phyloP scores from a whole-genome alignment of 1,139 yeast species.

The Zygoascus meyerae region DNA sequence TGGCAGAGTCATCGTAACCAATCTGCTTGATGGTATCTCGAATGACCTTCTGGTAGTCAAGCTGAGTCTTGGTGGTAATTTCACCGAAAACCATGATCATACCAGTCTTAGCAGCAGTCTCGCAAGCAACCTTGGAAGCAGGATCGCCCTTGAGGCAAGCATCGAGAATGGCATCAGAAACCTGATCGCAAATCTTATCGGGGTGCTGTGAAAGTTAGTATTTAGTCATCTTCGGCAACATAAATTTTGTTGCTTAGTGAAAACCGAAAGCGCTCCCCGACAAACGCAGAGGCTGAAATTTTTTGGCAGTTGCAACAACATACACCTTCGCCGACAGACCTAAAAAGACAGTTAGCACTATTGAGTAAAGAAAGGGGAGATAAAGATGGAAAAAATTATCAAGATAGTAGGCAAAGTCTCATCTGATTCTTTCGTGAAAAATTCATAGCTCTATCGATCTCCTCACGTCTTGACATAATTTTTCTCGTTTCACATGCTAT shows the following conservation, averaged over 20 bases:
- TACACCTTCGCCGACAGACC: slow-evolving; percentile 18
- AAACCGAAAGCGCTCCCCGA: neutral
- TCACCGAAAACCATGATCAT: slow-evolving; percentile 79
- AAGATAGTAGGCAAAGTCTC: neutral
- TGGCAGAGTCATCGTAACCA: slow-evolving; percentile 93
- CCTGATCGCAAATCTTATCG: slow-evolving; percentile 99
- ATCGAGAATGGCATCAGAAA: slow-evolving; percentile 95
- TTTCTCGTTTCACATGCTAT: slow-evolving; percentile 7
- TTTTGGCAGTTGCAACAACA: slow-evolving; percentile 6
- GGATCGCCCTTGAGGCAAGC: slow-evolving; percentile 97
- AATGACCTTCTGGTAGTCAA: slow-evolving; percentile 94
- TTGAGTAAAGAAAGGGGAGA: neutral
- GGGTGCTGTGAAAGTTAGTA: slow-evolving; percentile 51
- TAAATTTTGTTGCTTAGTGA: neutral
- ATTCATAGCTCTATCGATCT: neutral
- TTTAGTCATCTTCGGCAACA: neutral
- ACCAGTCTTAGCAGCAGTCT: slow-evolving; percentile 90
- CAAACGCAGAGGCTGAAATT: neutral
- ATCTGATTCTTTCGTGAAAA: too few relatives aligned
- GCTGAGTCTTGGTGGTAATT: slow-evolving; percentile 91
- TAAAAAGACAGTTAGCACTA: slow-evolving; percentile 11
- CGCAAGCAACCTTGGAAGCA: slow-evolving; percentile 97
- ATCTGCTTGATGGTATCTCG: slow-evolving; percentile 98
- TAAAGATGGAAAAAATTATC: neutral
- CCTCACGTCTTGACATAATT: neutral